Base-by-base conservation (phyloP, 306 rosid species). In the Aeschynomene evenia region DNA sequence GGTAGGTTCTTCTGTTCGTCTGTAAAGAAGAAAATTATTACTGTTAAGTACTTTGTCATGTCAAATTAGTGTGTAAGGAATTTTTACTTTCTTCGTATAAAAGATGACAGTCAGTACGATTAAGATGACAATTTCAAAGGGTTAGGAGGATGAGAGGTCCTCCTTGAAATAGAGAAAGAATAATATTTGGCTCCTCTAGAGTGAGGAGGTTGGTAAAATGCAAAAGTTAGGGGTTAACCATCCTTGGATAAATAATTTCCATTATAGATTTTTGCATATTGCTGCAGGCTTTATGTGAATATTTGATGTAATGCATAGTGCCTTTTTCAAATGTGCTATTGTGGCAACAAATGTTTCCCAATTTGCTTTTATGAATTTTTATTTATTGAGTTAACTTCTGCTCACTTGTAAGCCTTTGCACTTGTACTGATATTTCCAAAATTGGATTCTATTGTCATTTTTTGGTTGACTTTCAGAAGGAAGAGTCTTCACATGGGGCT, bases 401-500 rank as follows among this genome's bases (percentile, higher is more conserved):
- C 81, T 37, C 29, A 46, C 66, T 33, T 63, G 75, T 52, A 51
- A 54, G 76, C 28, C 66, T 54, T n/a, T 59, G 21, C 64, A 23
- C 68, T 26, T 62, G 72, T 58, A 63, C 13, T 53, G 55, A 33
- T 67, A 29, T 52, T 33, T 46, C 45, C n/a, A 56, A 51, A 54
- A 34, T 66, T 51, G 10, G 4, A 61, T 46, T 46, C 40, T 48
- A 18, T 31, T 63, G 39, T 23, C 34, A 63, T 53, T 39, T 72
- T 72, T 36, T 75, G 55, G 18, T 62, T 36, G 46, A 29, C 65
- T 63, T 55, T 63, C 88, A 92, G 96, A 85, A 65, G 96, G 96
- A 54, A 79, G 76, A 15, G 63, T 93, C 58, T 93, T 86, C 84
- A 93, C 98, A 59, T 93, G 98, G 98, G 98, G 98, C 40, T 93